Evolutionary conservation across 2,329 filamentous ascomycete species (phyloP).

Genomic region (Alternaria conjuncta): DNA sequence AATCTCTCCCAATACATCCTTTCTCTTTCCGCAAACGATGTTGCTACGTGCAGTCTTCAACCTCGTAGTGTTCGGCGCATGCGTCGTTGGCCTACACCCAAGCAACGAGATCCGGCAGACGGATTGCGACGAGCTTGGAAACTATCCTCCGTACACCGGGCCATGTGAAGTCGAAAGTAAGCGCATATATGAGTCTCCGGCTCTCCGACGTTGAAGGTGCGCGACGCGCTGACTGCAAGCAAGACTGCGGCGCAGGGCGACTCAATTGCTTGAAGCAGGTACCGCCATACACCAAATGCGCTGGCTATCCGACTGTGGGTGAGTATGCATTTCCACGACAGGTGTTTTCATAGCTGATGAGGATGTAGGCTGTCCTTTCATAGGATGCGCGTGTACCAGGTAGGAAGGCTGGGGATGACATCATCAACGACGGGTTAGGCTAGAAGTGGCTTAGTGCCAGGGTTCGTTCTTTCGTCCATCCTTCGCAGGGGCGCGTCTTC

Average conservation of each 20-base stretch:
- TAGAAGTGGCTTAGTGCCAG: not conserved
- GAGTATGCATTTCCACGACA: not conserved
- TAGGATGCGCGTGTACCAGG: not conserved
- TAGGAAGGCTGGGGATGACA: not conserved
- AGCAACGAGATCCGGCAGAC: not conserved
- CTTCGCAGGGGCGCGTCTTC: not conserved
- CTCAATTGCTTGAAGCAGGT: conserved; percentile 11
- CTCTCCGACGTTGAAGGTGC: not conserved
- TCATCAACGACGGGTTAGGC: not conserved
- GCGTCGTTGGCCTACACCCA: not conserved
- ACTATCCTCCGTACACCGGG: not conserved
- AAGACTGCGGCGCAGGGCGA: conserved; percentile 10
- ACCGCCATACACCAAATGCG: not conserved
- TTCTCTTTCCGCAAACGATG: not conserved
- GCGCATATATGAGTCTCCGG: not conserved
- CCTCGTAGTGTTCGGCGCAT: not conserved
- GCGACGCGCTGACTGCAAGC: not conserved
- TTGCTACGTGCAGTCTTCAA: not conserved
- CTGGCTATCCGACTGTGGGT: conserved; percentile 8
- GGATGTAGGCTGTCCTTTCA: not conserved
- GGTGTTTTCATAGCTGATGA: not conserved
- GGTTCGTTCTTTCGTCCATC: not conserved
- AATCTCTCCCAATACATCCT: not conserved
- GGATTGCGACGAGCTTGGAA: not conserved
- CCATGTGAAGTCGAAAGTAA: not conserved